A percentile compares a stretch with the other conserved stretches of the same genome.
These are phyloP conservation scores for Erodium texanum DNA, from an alignment of 441 rosid species.

Conservation along the genomic window DNA sequence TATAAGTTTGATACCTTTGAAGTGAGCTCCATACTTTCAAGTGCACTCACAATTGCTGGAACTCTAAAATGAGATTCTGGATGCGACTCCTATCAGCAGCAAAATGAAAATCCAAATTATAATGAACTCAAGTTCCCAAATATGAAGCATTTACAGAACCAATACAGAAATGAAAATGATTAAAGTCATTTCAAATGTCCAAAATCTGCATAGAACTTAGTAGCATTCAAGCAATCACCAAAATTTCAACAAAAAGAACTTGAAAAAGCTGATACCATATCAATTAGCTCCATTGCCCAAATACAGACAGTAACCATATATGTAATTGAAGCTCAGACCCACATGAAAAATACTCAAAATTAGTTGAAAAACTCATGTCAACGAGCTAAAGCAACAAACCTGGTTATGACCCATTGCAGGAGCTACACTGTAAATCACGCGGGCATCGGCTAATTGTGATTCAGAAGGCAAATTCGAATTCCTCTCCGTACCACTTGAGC, in stretches of 20 bases:
- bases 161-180: too few species aligned
- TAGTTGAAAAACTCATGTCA: background rate
- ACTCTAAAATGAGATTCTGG: constrained; percentile 94
- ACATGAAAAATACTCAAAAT: background rate
- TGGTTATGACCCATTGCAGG: constrained; percentile 85
- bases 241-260: background rate
- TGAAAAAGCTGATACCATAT: background rate
- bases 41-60: constrained; percentile 79
- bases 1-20: constrained; percentile 40
- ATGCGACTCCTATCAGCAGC: constrained; percentile 53
- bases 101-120: too few species aligned
- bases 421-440: constrained; percentile 61
- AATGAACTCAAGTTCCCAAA: too few species aligned
- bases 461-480: constrained; percentile 26
- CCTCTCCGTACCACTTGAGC: constrained; percentile 33
- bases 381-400: constrained; percentile 28
- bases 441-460: constrained; percentile 38
- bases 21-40: constrained; percentile 60
- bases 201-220: background rate
- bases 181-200: background rate
- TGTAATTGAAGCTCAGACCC: background rate
- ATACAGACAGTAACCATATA: background rate
- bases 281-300: background rate
- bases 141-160: too few species aligned
- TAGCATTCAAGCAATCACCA: background rate